Base-by-base conservation (phyloP, 1,284 basidiomycete species). In the Ceratobasidium sp. region DNA sequence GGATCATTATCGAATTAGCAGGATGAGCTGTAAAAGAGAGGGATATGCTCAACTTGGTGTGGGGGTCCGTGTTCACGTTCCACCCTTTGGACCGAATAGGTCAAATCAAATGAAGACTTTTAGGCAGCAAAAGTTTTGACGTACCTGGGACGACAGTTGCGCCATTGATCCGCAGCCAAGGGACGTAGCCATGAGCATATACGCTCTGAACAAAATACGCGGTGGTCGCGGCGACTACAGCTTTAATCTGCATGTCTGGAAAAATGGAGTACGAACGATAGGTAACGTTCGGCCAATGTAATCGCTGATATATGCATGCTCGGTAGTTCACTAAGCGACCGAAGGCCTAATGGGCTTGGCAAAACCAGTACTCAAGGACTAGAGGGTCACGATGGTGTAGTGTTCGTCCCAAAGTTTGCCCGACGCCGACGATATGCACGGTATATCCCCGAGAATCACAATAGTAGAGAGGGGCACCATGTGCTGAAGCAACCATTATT, bases 151-250 rank as follows among this genome's bases (percentile, higher is more conserved):
- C 65, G 3, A 56, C 24, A 16, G 34, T 56, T n/a, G 2, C 43
- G 2, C 65, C 65, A 56, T 68, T 48, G 51, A 68, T 68, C n/a
- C 65, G 65, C n/a, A 68, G 34, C 65, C 65, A 68, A 54, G 65
- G 65, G n/a, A 68, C 65, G 19, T 68, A 68, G 14, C 65, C 65
- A n/a, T 68, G 65, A 4, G 65, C 49, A 29, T 68, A 68, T 19
- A 39, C 65, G 22, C n/a, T 54, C 65, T 68, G 65, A 14, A 37
- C 31, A 27, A 27, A 56, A n/a, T 6, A 37, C 24, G 37, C 48
- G n/a, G 51, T n/a, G 37, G 65, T n/a, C n/a, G 51, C 27, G 19
- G 49, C 31, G 37, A 56, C 11, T n/a, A 27, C 31, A 9, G 51
- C 22, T 54, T 43, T 56, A 19, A 68, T 51, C 2, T 68, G 65